A percentile compares a stretch with the other conserved stretches of the same genome.
Evolutionary conservation across 208 protist genomes (phyloP).

Genomic region (Wallacemonas sp.): DNA sequence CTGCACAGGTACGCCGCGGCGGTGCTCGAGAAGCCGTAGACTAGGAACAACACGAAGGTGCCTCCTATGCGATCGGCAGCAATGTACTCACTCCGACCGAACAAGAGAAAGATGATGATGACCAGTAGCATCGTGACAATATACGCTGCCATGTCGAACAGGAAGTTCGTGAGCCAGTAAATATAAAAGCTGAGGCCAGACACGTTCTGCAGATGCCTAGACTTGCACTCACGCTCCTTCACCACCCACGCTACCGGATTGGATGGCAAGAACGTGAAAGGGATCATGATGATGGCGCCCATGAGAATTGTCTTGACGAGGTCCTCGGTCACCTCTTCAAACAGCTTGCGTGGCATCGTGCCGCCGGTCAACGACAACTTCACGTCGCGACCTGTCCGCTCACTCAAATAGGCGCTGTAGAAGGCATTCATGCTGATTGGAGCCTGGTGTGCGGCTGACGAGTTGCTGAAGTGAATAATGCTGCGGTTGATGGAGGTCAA

Average conservation of each 20-base stretch:
- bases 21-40: conserved; percentile 29
- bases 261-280: conserved; percentile 66
- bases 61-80: conserved; percentile 17
- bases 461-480: conserved; percentile 30
- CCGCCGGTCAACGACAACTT: conserved; percentile 11
- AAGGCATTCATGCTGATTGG: conserved; percentile 24
- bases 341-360: conserved; percentile 22
- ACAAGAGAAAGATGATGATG: conserved; percentile 32
- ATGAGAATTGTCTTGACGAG: conserved; percentile 26
- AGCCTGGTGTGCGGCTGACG: conserved; percentile 33
- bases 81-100: conserved; percentile 34
- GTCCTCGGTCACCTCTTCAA: conserved; percentile 24
- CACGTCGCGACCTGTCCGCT: conserved; percentile 4
- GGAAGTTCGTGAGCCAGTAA: conserved; percentile 67
- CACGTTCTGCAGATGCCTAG: conserved; percentile 77
- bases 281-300: conserved; percentile 55
- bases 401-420: conserved; percentile 24
- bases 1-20: conserved; percentile 21
- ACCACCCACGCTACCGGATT: conserved; percentile 71
- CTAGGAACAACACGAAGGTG: conserved; percentile 27
- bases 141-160: conserved; percentile 42
- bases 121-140: conserved; percentile 37
- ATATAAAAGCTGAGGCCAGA: conserved; percentile 62
- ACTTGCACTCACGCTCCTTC: conserved; percentile 77
- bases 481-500: not conserved